Base-by-base conservation (phyloP, 495 filamentous ascomycete species). In the Hypoxylon subgilvum region DNA sequence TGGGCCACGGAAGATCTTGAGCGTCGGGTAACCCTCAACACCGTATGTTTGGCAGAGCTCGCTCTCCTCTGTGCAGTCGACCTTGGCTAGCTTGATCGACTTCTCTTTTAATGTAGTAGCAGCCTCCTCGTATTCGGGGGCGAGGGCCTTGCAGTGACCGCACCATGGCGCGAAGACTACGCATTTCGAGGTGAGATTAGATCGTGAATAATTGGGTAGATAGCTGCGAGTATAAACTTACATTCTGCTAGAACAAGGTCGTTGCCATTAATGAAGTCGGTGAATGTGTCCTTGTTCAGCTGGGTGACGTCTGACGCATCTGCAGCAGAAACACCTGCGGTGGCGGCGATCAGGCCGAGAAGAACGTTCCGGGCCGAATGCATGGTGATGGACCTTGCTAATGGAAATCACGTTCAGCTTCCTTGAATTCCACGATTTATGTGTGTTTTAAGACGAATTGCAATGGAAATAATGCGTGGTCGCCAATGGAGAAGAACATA, bases 1-100 rank as follows among this genome's bases (percentile, higher is more conserved):
- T n/a, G 77, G 77, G 48, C 94, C 94, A 57, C 94, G 92, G 91
- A 97, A 99, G 72, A 99, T 86, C 85, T 97, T 99, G 62, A 99
- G 81, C 47, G 94, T 99, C 19, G 94, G 94, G 79, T 97, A 99
- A 43, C 94, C 94, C 78, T 96, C 91, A 17, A 99, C 91, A 45
- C 90, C 92, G 64, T 88, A 91, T 57, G 82, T 75, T 74, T 90
- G 84, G 82, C 94, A 99, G 54, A 99, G 86, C 10, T 94, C 91
- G 52, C 87, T 79, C 79, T 99, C 90, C 63, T 85, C 92, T 67
- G 94, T 97, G 80, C 94, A 99, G 77, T 98, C 94, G 62, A 99
- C 81, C 83, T 99, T 97, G 65, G 83, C 92, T 39, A 99, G 72
- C 56, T 85, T 82, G 69, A 99, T 97, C 56, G 91, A 80, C 83